These are phyloP conservation scores for Knoxdaviesia proteae DNA, from an alignment of 2,329 filamentous ascomycete species.

Conservation along the genomic window DNA sequence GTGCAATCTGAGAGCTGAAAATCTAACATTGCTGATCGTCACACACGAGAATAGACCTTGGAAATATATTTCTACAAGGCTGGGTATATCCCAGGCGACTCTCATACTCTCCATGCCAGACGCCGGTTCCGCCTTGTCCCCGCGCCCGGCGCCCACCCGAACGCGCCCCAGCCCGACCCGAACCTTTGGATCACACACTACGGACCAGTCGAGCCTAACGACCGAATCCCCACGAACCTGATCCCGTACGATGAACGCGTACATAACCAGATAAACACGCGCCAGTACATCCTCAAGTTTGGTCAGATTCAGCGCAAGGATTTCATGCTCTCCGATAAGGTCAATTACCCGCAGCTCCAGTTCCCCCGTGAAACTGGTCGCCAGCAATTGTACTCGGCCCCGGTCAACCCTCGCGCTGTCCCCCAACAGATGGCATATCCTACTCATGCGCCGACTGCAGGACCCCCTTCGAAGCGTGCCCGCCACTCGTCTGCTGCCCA, in stretches of 20 bases:
- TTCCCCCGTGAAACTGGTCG: constrained; percentile 35
- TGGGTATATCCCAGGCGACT: constrained; percentile 61
- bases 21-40: no score
- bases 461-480: constrained; percentile 33
- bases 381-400: constrained; percentile 28
- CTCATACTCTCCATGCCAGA: constrained; percentile 54
- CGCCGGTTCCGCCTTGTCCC: constrained; percentile 69
- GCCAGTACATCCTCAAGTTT: constrained; percentile 46
- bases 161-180: constrained; percentile 51
- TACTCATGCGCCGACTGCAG: constrained; percentile 21
- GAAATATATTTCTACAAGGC: constrained; percentile 71
- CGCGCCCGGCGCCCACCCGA: constrained; percentile 47
- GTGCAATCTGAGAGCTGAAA: no score
- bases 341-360: constrained; percentile 73
- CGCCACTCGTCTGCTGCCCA: constrained; percentile 21
- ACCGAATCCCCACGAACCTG: constrained; percentile 48
- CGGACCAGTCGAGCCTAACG: constrained; percentile 50
- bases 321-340: constrained; percentile 79
- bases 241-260: constrained; percentile 43
- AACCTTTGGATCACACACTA: constrained; percentile 88
- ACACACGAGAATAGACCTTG: constrained; percentile 37
- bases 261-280: constrained; percentile 37
- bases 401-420: constrained; percentile 23
- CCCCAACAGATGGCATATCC: constrained; percentile 44
- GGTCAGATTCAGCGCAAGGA: constrained; percentile 77